Conservation (phyloP, 345 rosid species). For the Linum lewisii region DNA sequence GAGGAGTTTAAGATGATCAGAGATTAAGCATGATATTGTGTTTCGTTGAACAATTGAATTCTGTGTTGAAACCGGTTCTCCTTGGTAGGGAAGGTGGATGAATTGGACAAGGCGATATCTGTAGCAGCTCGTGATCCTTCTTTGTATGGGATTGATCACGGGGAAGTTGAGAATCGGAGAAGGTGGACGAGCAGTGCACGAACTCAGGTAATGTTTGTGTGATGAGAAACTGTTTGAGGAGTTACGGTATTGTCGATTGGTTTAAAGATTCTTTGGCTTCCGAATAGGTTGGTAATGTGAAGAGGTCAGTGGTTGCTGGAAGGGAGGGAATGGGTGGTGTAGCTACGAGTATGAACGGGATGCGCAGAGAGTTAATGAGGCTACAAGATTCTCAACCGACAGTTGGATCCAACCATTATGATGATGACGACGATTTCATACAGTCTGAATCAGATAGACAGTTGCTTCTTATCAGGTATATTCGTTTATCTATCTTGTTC, state of each 20-base stretch:
- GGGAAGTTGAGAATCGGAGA: constrained; percentile 80
- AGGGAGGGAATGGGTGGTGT: constrained; percentile 36
- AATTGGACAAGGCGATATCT: constrained; percentile 79
- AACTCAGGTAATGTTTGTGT: constrained; percentile 42
- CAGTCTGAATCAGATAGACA: constrained; percentile 94
- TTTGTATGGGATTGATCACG: constrained; percentile 74
- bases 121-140: constrained; percentile 90
- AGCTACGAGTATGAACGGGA: constrained; percentile 39
- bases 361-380: constrained; percentile 83
- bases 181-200: constrained; percentile 90
- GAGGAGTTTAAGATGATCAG: not conserved
- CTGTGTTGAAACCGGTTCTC: constrained; percentile 34
- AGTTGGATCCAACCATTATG: constrained; percentile 52
- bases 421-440: constrained; percentile 65
- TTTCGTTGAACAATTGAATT: constrained; percentile 4
- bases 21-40: not conserved
- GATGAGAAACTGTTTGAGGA: not conserved
- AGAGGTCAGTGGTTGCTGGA: constrained; percentile 60
- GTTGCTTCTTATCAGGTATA: constrained; percentile 80
- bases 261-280: not conserved
- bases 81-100: constrained; percentile 90
- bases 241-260: not conserved
- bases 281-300: constrained; percentile 60
- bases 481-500: constrained; percentile 4
- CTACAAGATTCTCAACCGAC: constrained; percentile 53